phyloP scores from a whole-genome alignment of 2,329 filamentous ascomycete genomes.

The Colletotrichum echinochloae region DNA sequence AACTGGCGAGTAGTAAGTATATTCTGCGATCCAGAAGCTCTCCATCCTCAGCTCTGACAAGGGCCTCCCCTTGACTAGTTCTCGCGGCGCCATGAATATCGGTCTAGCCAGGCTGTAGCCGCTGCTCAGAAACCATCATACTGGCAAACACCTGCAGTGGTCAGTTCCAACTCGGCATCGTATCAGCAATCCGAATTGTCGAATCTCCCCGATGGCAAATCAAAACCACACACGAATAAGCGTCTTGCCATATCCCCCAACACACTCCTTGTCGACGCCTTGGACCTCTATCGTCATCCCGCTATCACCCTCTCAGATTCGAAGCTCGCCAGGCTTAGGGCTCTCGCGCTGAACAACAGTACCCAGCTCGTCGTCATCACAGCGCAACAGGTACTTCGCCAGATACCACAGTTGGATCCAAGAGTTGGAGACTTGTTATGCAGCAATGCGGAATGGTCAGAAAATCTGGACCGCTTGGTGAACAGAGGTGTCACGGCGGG shows the following conservation, averaged over 20 bases:
- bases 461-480: not conserved
- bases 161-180: not conserved
- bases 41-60: slow-evolving; percentile 8
- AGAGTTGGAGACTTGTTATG: slow-evolving; percentile 11
- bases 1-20: slow-evolving; percentile 11
- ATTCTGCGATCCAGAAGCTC: not conserved
- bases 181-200: not conserved
- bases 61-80: not conserved
- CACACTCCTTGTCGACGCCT: slow-evolving; percentile 9
- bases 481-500: not conserved
- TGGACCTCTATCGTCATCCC: slow-evolving; percentile 15
- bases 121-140: not conserved
- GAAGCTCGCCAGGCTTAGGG: not conserved
- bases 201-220: not conserved
- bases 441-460: slow-evolving; percentile 2
- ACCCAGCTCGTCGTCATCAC: slow-evolving; percentile 21
- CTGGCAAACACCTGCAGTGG: not conserved
- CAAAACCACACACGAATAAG: no score
- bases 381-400: slow-evolving; percentile 30
- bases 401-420: slow-evolving; percentile 6
- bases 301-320: not conserved
- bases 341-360: not conserved
- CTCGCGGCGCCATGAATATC: slow-evolving; percentile 13
- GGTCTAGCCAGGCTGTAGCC: slow-evolving; percentile 3
- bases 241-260: not conserved